phyloP scores from a whole-genome alignment of 495 filamentous ascomycete genomes.

The Hypoxylon crocopeplum region DNA sequence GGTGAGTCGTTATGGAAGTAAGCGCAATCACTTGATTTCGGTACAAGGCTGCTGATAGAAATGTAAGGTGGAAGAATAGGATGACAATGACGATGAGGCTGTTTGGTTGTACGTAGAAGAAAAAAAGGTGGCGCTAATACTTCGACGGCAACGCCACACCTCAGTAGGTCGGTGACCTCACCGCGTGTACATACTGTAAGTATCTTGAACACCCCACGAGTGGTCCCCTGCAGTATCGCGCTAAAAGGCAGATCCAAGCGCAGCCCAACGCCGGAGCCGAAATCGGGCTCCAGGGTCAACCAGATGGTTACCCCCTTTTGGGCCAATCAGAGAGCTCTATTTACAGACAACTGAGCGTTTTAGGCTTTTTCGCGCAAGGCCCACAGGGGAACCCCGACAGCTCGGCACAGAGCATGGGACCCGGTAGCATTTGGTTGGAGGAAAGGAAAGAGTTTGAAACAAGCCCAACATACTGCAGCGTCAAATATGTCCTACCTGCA shows the following conservation, averaged over 20 bases:
- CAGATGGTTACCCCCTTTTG: no score
- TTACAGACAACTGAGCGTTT: constrained; percentile 20
- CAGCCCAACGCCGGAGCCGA: constrained; percentile 25
- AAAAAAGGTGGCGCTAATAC: constrained; percentile 19
- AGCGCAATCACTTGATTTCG: neutral
- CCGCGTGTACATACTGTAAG: constrained; percentile 16
- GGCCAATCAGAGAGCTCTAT: constrained; percentile 19
- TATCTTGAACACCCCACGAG: neutral
- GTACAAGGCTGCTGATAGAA: constrained; percentile 11
- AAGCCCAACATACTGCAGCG: no score
- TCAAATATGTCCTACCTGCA: no score
- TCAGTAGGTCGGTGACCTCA: neutral
- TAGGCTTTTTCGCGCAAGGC: constrained; percentile 27
- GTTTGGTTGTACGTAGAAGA: neutral
- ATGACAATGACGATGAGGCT: constrained; percentile 24
- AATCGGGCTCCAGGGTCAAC: no score
- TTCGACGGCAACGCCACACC: constrained; percentile 13
- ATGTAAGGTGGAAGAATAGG: neutral
- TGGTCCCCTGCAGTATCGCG: constrained; percentile 17
- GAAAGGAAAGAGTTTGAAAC: no score
- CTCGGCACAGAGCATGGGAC: no score
- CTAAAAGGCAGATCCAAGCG: constrained; percentile 13
- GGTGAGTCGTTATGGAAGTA: constrained; percentile 8
- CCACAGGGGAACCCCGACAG: no score
- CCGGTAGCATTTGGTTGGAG: no score